Evolutionary conservation across 2,329 filamentous ascomycete genomes (phyloP), one percentile per base, ranked within the genome.

Genomic region (Nigrospora sphaerica): DNA sequence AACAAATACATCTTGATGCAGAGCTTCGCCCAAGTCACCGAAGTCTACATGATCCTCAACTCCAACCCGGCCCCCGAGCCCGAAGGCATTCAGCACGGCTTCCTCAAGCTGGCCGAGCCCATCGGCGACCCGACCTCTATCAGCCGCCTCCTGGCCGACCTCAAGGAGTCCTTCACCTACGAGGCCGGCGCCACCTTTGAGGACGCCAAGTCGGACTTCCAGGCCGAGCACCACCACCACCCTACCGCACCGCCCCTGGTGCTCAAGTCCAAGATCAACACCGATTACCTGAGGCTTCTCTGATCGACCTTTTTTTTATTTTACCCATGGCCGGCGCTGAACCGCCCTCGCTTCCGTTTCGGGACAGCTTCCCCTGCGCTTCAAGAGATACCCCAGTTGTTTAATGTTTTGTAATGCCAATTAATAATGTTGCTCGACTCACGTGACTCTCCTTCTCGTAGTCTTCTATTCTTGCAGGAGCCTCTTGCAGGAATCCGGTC

Each of bases 1-100:
- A 73, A 72, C 60, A 75, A 75, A 58, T 69, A 71, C 32, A 63
- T 64, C 19, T 56, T 75, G 37, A 63, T 75, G 44, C 59, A 68
- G 39, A 66, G 63, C 45, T 74, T 73, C 42, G 62, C 62, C 2
- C 55, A 61, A 23, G 56, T 69, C 31, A 54, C 62, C 49, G 63
- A 70, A 56, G 62, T 67, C 37, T 64, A 63, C 41, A 45, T 72
- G 12, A 62, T 71, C 28, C 51, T 68, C 36, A 51, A 52, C 36
- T 42, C 41, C 11, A 32, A 45, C 3, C 19, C 23, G n/a, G 34
- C 31, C 7, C 35, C 18, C 23, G 35, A 32, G 36, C 35, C n/a
- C 19, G 23, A 40, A 14, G 19, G 14, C 10, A 13, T 18, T 14
- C 34, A 37, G 23, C 48, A 50, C 18, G 42, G 42, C 10, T 47